These are phyloP conservation scores for Xylaria sp. DNA, from an alignment of 495 filamentous ascomycete species.

Conservation along the genomic window DNA sequence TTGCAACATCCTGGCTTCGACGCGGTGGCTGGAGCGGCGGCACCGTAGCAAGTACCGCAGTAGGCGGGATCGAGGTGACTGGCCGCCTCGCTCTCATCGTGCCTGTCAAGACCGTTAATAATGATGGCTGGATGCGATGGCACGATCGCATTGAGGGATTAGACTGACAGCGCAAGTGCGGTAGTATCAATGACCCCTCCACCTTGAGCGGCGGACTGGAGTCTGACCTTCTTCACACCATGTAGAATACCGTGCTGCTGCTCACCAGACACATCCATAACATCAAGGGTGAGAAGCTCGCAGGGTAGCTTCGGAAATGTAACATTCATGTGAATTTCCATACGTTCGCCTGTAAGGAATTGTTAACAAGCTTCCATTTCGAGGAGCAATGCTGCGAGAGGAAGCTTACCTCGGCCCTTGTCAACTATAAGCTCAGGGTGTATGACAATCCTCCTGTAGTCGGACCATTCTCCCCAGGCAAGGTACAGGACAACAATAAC, in stretches of 20 bases:
- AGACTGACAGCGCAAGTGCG: conserved; percentile 72
- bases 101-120: conserved; percentile 50
- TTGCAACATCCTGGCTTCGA: conserved; percentile 87
- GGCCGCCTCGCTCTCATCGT: conserved; percentile 67
- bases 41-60: conserved; percentile 94
- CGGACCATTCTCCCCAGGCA: conserved; percentile 93
- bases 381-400: conserved; percentile 25
- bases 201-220: conserved; percentile 74
- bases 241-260: conserved; percentile 93
- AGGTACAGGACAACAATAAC: conserved; percentile 86
- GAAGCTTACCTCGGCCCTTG: conserved; percentile 84
- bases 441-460: conserved; percentile 86
- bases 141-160: background rate
- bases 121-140: background rate
- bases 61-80: conserved; percentile 87
- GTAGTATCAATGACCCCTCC: conserved; percentile 78
- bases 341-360: conserved; percentile 74
- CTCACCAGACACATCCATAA: conserved; percentile 98
- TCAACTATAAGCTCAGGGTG: conserved; percentile 94
- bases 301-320: conserved; percentile 94
- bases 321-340: conserved; percentile 99
- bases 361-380: conserved; percentile 1
- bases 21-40: conserved; percentile 70
- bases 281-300: conserved; percentile 93
- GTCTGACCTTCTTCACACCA: conserved; percentile 86